Evolutionary conservation across 352 stramenopile genomes (phyloP), one percentile per base, ranked within the genome.

Genomic region (Phytopythium kandeliae): DNA sequence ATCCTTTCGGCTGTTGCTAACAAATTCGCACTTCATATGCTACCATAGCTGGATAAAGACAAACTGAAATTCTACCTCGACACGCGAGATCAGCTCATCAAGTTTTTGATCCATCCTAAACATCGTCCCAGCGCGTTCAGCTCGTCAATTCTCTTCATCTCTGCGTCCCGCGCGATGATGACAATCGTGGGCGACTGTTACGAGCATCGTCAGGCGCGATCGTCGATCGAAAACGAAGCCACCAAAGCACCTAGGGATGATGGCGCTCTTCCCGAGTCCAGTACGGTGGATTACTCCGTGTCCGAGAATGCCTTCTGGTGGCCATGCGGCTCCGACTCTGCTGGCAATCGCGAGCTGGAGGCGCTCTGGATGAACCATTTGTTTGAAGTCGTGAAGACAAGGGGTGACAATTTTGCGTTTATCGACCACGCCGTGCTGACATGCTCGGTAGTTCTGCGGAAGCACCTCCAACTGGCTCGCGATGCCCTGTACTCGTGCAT

Each of bases 271-370:
- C 85, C 82, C 0, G 76, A 92, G 42, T 77, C 66, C 5, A 76
- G 81, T 35, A 72, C 85, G 3, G 66, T 92, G 21, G 81, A 92
- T 57, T 83, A 82, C 41, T 86, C 77, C 0, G 71, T 92, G 19
- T 73, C 78, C 13, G 74, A 90, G 26, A 90, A 75, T 44, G 78
- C 82, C 2, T 86, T 86, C 30, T 91, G 79, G 83, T 93, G 83
- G 83, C 83, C 83, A 3, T 91, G 76, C 40, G 75, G 77, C 1
- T 49, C 41, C 38, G 59, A 50, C 4, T 37, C 21, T 24, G 53
- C 60, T 22, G 48, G 45, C 31, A 57, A 53, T 22, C 22, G 22
- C 24, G 40, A 31, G 22, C 24, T 89, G 25, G 76, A 71, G 31
- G 51, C 65, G 19, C 26, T 85, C 15, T 95, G 85, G 85, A 87